These are phyloP conservation scores for Xenosphaeropsis pyriputrescens DNA, from an alignment of 2,329 filamentous ascomycete species.

Conservation along the genomic window DNA sequence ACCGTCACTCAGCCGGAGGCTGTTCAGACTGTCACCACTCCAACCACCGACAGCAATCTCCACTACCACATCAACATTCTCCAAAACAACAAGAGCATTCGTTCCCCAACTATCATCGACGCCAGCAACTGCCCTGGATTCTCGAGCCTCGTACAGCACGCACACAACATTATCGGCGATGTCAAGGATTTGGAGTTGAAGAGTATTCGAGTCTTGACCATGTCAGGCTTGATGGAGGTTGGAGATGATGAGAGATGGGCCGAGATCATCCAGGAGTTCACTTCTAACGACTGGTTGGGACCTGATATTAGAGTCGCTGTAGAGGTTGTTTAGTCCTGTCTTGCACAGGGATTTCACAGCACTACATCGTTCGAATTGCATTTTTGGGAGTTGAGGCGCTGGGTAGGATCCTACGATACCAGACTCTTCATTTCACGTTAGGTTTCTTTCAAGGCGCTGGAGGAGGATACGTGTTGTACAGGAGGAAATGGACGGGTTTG, in stretches of 20 bases:
- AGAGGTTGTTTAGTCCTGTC: slow-evolving; percentile 5
- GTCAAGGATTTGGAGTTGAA: slow-evolving; percentile 4
- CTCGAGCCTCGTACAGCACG: slow-evolving; percentile 10
- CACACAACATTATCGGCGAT: slow-evolving; percentile 8
- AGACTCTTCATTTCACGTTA: too few species aligned
- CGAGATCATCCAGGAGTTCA: slow-evolving; percentile 7
- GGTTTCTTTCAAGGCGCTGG: too few species aligned
- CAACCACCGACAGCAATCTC: not conserved
- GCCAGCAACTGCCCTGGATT: slow-evolving; percentile 10
- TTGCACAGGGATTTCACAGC: not conserved
- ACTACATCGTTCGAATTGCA: not conserved
- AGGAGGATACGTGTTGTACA: too few species aligned
- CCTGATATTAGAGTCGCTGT: slow-evolving; percentile 13
- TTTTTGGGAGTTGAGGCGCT: not conserved
- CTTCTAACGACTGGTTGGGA: slow-evolving; percentile 16
- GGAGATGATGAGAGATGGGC: slow-evolving; percentile 11
- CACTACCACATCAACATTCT: slow-evolving; percentile 14
- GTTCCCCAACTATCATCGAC: slow-evolving; percentile 7
- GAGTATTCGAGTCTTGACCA: slow-evolving; percentile 10
- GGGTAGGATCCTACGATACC: not conserved
- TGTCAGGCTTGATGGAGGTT: slow-evolving; percentile 10
- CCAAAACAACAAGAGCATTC: slow-evolving; percentile 7
- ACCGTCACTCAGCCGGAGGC: not conserved
- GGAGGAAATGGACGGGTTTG: too few species aligned
- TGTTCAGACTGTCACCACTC: not conserved